A percentile compares a stretch with the other conserved stretches of the same genome.
Evolutionary conservation across 495 filamentous ascomycete species (phyloP).

Genomic region (Neurospora discreta): DNA sequence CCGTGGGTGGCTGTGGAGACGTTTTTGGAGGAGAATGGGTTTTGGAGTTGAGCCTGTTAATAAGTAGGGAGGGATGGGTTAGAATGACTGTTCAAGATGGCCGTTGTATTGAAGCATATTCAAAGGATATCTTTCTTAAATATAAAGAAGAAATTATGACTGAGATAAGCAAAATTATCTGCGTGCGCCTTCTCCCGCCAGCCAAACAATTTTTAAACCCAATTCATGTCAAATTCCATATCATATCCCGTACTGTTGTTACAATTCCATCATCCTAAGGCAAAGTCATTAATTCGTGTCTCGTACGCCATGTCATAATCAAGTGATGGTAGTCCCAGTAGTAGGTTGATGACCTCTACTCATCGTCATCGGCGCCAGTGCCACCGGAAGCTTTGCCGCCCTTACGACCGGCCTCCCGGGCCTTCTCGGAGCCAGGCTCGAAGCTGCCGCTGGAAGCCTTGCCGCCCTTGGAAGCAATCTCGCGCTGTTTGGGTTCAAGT

Average conservation of each 20-base stretch:
- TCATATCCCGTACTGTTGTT: not conserved
- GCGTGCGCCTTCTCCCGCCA: not conserved
- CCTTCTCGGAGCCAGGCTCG: constrained; percentile 33
- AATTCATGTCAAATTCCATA: not conserved
- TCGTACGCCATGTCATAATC: not conserved
- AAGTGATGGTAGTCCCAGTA: not conserved
- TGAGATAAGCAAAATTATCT: not conserved
- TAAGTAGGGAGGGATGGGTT: too few relatives aligned
- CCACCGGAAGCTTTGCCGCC: constrained; percentile 32
- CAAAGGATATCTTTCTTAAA: too few relatives aligned
- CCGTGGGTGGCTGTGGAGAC: constrained; percentile 22
- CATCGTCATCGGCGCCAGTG: not conserved
- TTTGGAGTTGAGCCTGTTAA: not conserved
- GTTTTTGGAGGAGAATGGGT: constrained; percentile 15
- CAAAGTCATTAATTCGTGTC: not conserved
- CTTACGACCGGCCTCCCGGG: constrained; percentile 31
- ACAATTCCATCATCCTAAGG: not conserved
- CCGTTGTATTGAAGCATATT: too few relatives aligned
- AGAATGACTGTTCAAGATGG: too few relatives aligned
- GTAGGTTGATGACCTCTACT: not conserved
- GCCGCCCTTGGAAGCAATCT: constrained; percentile 44
- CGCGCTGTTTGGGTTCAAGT: constrained; percentile 5
- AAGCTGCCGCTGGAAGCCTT: constrained; percentile 39
- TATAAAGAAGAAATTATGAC: too few relatives aligned
- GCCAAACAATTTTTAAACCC: not conserved